These are phyloP conservation scores for Pouteria glomerata DNA, from an alignment of 148 eudicot species.

Conservation along the genomic window DNA sequence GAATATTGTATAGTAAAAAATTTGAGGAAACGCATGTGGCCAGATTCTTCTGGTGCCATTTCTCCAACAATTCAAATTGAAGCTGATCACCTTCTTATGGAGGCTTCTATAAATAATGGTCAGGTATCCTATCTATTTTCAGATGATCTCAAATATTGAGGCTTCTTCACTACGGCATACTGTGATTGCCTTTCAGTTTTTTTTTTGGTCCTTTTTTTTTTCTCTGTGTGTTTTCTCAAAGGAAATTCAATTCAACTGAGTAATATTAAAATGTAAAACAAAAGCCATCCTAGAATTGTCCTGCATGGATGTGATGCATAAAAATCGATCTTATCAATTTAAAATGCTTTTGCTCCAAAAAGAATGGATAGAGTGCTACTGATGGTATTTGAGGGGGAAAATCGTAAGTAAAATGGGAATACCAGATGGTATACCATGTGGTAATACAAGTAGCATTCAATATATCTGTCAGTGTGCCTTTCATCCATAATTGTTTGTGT, in stretches of 20 bases:
- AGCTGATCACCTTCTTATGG: conserved; percentile 69
- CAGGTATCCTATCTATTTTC: conserved; percentile 35
- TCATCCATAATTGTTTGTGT: not conserved
- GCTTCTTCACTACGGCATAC: not conserved
- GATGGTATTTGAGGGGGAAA: not conserved
- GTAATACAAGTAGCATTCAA: not conserved
- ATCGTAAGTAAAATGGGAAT: not conserved
- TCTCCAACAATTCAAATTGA: conserved; percentile 35
- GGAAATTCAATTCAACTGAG: not conserved
- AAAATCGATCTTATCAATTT: not conserved
- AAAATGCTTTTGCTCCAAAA: not conserved
- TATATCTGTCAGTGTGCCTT: not conserved
- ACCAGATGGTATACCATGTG: not conserved
- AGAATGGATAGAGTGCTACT: not conserved
- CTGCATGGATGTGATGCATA: not conserved
- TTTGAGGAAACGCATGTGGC: conserved; percentile 55
- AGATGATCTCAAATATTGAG: not conserved
- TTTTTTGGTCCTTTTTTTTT: not conserved
- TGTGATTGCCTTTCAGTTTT: not conserved
- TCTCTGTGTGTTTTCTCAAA: not conserved
- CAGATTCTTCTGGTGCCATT: conserved; percentile 53
- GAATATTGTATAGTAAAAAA: conserved; percentile 48
- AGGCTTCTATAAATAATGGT: conserved; percentile 62
- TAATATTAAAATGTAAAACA: not conserved
- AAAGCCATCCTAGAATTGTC: not conserved